Percentiles rank a stretch among this genome's conserved stretches.
Conservation (phyloP, 345 rosid genomes). For the Mangifera indica region DNA sequence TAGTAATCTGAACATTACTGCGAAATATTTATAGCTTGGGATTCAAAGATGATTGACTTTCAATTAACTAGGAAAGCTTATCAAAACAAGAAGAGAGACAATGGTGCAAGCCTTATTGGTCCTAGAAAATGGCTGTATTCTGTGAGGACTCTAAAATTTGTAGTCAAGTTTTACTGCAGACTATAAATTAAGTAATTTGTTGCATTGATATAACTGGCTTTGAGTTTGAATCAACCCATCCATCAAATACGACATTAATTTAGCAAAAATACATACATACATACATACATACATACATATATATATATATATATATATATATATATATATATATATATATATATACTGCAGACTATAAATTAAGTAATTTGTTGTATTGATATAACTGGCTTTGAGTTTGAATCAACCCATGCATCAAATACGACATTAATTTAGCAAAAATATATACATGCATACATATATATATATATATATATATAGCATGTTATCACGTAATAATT, state of each 20-base stretch:
- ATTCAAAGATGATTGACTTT: too few relatives aligned
- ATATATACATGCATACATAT: too few relatives aligned
- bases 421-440: background rate
- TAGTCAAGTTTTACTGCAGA: background rate
- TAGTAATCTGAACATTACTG: too few relatives aligned
- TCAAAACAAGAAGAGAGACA: too few relatives aligned
- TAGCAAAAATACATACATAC: too few relatives aligned
- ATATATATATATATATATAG: too few relatives aligned
- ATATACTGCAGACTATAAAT: background rate
- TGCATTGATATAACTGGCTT: background rate
- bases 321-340: too few relatives aligned
- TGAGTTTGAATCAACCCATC: background rate
- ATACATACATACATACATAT: too few relatives aligned
- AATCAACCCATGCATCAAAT: conserved; percentile 1
- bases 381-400: background rate
- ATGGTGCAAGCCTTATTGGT: background rate
- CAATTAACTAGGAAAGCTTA: too few relatives aligned
- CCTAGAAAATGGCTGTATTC: background rate
- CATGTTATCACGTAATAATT: background rate
- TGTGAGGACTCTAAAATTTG: background rate
- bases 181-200: background rate
- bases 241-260: background rate
- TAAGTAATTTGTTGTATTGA: background rate
- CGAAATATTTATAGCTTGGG: too few relatives aligned
- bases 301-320: too few relatives aligned